These are phyloP conservation scores for Lactifluus volemus DNA, from an alignment of 768 basidiomycete genomes.

Conservation along the genomic window DNA sequence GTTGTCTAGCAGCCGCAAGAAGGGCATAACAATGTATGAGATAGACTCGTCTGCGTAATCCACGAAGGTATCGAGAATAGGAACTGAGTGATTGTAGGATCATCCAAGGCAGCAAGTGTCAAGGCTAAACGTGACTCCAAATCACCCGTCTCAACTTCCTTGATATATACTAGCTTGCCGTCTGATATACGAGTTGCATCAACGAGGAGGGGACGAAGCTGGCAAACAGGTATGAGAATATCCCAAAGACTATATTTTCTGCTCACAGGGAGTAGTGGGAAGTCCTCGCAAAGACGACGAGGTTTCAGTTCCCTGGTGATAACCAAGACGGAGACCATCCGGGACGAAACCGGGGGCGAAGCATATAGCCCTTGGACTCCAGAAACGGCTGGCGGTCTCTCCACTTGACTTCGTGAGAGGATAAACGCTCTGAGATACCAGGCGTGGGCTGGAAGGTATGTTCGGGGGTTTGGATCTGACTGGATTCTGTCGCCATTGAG, in stretches of 20 bases:
- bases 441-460: background rate
- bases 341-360: constrained; percentile 12
- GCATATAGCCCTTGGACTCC: constrained; percentile 18
- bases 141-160: constrained; percentile 16
- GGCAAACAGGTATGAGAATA: background rate
- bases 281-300: background rate
- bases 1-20: background rate
- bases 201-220: constrained; percentile 11
- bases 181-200: constrained; percentile 29
- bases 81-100: constrained; percentile 12
- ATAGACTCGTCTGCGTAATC: background rate
- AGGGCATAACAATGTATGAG: constrained; percentile 17
- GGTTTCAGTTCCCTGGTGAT: background rate
- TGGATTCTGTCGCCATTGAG: background rate
- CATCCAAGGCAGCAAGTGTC: background rate
- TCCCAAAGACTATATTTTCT: background rate
- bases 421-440: background rate
- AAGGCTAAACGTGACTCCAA: constrained; percentile 18
- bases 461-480: background rate
- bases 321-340: constrained; percentile 20
- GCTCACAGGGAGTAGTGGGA: background rate
- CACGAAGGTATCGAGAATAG: constrained; percentile 10
- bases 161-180: constrained; percentile 25
- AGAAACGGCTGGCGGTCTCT: constrained; percentile 11
- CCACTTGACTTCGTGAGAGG: constrained; percentile 3